phyloP scores from a whole-genome alignment of 805 yeast genomes.

The Wickerhamomyces strasburgensis region DNA sequence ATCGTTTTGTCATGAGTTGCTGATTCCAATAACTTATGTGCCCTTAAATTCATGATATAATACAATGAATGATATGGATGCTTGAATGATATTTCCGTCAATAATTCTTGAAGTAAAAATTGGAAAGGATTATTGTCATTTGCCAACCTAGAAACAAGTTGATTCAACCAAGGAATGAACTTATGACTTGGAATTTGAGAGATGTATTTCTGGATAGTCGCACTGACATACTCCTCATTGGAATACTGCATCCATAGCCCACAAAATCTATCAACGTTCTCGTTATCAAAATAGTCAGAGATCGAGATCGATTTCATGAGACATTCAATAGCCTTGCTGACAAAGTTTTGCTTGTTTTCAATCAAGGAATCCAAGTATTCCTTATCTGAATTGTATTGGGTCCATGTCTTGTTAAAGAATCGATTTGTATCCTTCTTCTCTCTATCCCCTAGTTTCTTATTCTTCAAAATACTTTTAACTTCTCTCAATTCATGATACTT shows the following conservation, averaged over 20 bases:
- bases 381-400: slow-evolving; percentile 45
- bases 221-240: slow-evolving; percentile 38
- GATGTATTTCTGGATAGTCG: slow-evolving; percentile 34
- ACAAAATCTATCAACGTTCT: slow-evolving; percentile 69
- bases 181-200: slow-evolving; percentile 48
- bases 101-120: slow-evolving; percentile 39
- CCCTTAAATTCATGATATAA: slow-evolving; percentile 51
- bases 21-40: slow-evolving; percentile 34
- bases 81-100: slow-evolving; percentile 41
- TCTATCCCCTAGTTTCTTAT: slow-evolving; percentile 33
- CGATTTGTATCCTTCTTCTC: slow-evolving; percentile 50
- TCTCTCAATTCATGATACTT: slow-evolving; percentile 46
- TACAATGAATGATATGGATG: slow-evolving; percentile 77
- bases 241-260: slow-evolving; percentile 77
- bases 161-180: slow-evolving; percentile 78
- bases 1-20: slow-evolving; percentile 33
- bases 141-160: slow-evolving; percentile 65
- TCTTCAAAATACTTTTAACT: slow-evolving; percentile 39
- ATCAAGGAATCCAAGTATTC: slow-evolving; percentile 38
- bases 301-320: slow-evolving; percentile 52
- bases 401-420: slow-evolving; percentile 44
- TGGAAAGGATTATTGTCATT: slow-evolving; percentile 52
- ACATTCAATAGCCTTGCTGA: slow-evolving; percentile 50
- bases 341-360: slow-evolving; percentile 37
- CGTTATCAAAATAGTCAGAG: slow-evolving; percentile 41